Conservation (phyloP, 169 alveolate genomes). For the Plasmodium adleri region DNA sequence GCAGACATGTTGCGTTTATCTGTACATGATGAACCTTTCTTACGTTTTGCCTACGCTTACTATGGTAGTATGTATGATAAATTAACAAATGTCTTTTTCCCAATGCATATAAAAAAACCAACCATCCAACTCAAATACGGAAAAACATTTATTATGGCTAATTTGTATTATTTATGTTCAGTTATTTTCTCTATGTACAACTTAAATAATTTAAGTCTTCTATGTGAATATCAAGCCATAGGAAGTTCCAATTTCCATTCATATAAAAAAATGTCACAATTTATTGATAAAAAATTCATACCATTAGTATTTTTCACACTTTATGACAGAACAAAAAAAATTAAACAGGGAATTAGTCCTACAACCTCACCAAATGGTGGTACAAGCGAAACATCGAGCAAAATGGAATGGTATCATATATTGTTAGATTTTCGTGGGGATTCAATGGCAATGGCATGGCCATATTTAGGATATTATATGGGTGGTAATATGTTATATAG, state of each 20-base stretch:
- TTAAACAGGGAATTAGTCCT: too few species aligned
- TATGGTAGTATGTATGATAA: constrained; percentile 46
- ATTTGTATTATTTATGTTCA: constrained; percentile 33
- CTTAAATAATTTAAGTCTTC: constrained; percentile 34
- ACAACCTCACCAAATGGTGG: too few species aligned
- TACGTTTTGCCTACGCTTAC: constrained; percentile 31
- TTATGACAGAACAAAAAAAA: background rate
- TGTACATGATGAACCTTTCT: constrained; percentile 51
- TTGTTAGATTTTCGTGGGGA: background rate
- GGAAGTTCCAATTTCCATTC: constrained; percentile 26
- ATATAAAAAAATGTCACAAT: constrained; percentile 23
- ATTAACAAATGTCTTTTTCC: constrained; percentile 36
- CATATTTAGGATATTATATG: background rate
- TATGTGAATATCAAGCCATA: constrained; percentile 63
- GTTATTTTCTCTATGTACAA: constrained; percentile 17
- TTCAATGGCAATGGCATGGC: background rate
- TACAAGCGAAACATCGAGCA: too few species aligned
- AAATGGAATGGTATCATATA: background rate
- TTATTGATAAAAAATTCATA: constrained; percentile 36
- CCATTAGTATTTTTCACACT: constrained; percentile 13
- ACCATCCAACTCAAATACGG: constrained; percentile 44
- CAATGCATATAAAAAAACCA: constrained; percentile 61
- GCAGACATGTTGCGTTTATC: constrained; percentile 30
- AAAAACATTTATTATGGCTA: constrained; percentile 66
- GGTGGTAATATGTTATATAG: constrained; percentile 18